A percentile compares a stretch with the other conserved stretches of the same genome.
Conservation (phyloP, 768 basidiomycete species). For the Rhodotorula kratochvilovae region DNA sequence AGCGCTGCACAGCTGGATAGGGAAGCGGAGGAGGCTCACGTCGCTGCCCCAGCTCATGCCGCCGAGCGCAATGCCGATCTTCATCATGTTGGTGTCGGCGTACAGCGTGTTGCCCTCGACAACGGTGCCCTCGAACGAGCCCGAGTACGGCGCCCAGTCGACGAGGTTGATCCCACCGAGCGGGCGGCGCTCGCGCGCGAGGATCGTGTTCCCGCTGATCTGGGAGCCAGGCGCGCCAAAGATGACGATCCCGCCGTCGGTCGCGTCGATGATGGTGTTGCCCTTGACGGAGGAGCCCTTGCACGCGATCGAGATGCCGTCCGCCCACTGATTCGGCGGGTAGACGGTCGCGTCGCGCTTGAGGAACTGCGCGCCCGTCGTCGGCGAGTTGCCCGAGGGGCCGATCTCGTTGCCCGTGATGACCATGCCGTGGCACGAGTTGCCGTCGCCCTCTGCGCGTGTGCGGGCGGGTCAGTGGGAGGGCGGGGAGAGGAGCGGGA, state of each 20-base stretch:
- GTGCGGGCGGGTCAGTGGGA: background rate
- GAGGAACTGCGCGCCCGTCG: conserved; percentile 29
- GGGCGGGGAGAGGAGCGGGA: background rate
- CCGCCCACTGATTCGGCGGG: conserved; percentile 38
- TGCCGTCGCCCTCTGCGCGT: conserved; percentile 32
- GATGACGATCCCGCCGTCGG: conserved; percentile 44
- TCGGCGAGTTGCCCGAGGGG: conserved; percentile 37
- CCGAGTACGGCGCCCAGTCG: conserved; percentile 35
- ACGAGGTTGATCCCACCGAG: conserved; percentile 42
- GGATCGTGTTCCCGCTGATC: conserved; percentile 41
- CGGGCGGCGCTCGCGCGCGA: conserved; percentile 2
- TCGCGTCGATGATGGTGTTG: conserved; percentile 44
- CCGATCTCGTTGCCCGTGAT: conserved; percentile 43
- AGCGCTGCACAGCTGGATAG: no score
- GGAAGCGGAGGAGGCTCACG: background rate
- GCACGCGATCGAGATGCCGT: conserved; percentile 44
- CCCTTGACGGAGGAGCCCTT: conserved; percentile 35
- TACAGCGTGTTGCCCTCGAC: conserved; percentile 42
- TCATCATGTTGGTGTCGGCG: conserved; percentile 40
- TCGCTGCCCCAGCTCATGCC: conserved; percentile 39
- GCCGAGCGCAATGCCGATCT: conserved; percentile 43
- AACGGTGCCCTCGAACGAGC: conserved; percentile 36
- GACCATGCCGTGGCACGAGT: conserved; percentile 24
- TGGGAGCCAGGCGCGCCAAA: conserved; percentile 41
- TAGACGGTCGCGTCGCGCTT: conserved; percentile 20